A percentile compares a stretch with the other conserved stretches of the same genome.
These are phyloP conservation scores for Pseudopithomyces chartarum DNA, from an alignment of 2,329 filamentous ascomycete species.

Conservation along the genomic window DNA sequence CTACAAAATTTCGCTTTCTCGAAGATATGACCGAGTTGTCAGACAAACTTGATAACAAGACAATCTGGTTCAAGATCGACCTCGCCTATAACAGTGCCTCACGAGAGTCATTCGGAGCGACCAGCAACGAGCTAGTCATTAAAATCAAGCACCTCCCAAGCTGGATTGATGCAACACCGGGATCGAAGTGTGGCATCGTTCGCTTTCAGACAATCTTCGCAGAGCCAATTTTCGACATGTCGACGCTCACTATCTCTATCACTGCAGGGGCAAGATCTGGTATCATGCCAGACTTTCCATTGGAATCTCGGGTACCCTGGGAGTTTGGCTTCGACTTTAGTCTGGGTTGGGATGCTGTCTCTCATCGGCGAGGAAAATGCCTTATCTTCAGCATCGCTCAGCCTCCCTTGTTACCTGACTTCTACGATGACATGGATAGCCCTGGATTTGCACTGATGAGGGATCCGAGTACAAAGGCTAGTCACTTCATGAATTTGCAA, in stretches of 20 bases:
- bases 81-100: neutral
- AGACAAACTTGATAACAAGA: neutral
- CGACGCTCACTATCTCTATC: slow-evolving; percentile 4
- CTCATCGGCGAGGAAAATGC: neutral
- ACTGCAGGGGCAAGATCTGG: neutral
- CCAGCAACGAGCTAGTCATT: slow-evolving; percentile 9
- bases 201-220: slow-evolving; percentile 2
- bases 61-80: slow-evolving; percentile 3
- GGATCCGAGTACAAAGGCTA: neutral
- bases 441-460: neutral
- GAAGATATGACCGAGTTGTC: slow-evolving; percentile 8
- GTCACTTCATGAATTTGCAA: neutral
- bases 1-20: slow-evolving; percentile 9
- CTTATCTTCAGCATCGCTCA: slow-evolving; percentile 2
- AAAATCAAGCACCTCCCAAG: neutral
- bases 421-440: neutral
- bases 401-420: neutral
- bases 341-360: neutral
- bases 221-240: neutral
- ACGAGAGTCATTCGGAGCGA: neutral
- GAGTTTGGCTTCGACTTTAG: slow-evolving; percentile 12
- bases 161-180: neutral
- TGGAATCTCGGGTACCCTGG: neutral
- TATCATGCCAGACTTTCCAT: too few species aligned
- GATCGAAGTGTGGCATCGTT: neutral